Evolutionary conservation across 176 grass and related monocot species (phyloP).

Genomic region (Ensete glaucum): DNA sequence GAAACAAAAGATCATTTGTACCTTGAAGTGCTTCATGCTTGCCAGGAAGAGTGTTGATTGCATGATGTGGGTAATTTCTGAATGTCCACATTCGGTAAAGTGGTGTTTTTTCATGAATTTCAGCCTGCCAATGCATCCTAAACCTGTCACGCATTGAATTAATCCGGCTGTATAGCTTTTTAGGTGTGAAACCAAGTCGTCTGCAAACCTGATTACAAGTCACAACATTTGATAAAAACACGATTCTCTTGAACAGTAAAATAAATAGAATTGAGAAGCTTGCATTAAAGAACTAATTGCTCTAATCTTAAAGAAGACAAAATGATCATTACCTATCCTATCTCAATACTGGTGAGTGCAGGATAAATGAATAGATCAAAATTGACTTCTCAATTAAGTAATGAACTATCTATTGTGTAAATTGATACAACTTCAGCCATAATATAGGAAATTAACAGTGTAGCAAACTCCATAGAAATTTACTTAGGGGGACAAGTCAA

Average conservation of each 20-base stretch:
- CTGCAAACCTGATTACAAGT: constrained; percentile 43
- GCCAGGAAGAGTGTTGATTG: constrained; percentile 40
- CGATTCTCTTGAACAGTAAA: constrained; percentile 4
- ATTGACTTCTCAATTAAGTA: neutral
- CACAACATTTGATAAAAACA: constrained; percentile 24
- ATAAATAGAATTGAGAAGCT: neutral
- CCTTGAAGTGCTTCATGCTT: constrained; percentile 33
- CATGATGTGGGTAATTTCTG: constrained; percentile 46
- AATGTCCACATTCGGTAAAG: constrained; percentile 83
- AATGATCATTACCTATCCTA: neutral
- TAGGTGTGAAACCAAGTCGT: constrained; percentile 58
- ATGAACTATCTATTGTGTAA: no score
- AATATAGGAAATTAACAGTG: no score
- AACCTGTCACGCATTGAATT: constrained; percentile 58
- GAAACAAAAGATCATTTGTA: constrained; percentile 26
- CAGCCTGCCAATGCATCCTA: constrained; percentile 59
- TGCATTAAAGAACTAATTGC: neutral
- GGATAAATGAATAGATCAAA: neutral
- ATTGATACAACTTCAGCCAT: no score
- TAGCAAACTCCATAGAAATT: no score
- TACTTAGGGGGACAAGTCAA: no score
- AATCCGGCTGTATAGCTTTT: constrained; percentile 68
- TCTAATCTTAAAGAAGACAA: neutral
- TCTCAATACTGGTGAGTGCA: no score
- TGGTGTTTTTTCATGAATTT: constrained; percentile 60